Base-by-base conservation (phyloP, 257 asterid species). In the Lantana camara region DNA sequence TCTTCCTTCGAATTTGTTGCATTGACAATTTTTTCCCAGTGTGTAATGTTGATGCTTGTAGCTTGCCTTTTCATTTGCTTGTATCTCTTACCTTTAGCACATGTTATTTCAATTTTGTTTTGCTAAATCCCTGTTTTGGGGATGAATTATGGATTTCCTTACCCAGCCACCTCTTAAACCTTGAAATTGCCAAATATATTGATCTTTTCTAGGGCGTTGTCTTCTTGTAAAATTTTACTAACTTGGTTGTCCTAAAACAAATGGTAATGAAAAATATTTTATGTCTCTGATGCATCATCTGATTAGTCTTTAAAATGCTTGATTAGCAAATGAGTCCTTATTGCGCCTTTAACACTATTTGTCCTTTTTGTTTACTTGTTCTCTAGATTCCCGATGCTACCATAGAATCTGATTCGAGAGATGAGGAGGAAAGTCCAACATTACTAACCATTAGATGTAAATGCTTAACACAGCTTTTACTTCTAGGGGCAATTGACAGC, bases 401-500 rank as follows among this genome's bases (percentile, higher is more conserved):
- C 48, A 41, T 51, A 71, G 96, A 88, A 66, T 72, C 82, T 53
- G 91, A 76, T 44, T 72, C 66, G 21, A 73, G 73, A 71, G 84
- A 83, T 21, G 93, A 79, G 82, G 90, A 80, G 67, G 95, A 90
- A 82, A 86, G 81, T 80, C 85, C 84, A 38, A 20, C 67, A 60
- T 65, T 85, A 79, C 87, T 66, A 71, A 83, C 73, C 60, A 78
- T 90, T 66, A 78, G 99, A 84, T 88, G 96, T 83, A 94, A 94
- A 84, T 90, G 99, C 83, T 74, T 94, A 69, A 90, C 99, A 0
- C 99, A 94, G 83, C 75, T 94, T 68, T 76, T 94, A 77, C 99
- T 94, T 71, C 71, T 94, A 53, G 95, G 96, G 61, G 94, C 92
- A 63, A 83, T 94, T 72, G 98, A 94, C 61, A 79, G 93, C 75